A percentile compares a stretch with the other conserved stretches of the same genome.
Evolutionary conservation across 2,329 filamentous ascomycete genomes (phyloP).

Genomic region (Penicillium psychrosexuale): DNA sequence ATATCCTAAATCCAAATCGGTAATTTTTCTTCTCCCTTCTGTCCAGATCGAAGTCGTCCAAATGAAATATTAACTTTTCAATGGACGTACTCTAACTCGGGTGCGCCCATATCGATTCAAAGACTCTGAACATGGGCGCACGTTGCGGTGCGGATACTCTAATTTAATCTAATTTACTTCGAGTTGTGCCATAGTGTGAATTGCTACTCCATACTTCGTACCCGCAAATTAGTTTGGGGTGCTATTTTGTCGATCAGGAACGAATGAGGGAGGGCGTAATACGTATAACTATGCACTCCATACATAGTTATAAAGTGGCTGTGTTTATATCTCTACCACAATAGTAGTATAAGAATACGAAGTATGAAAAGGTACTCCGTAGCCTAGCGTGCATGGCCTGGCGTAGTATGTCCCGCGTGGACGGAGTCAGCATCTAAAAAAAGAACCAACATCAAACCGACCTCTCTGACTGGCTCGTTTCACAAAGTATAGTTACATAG

Average conservation of each 20-base stretch:
- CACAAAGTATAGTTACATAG: too few relatives aligned
- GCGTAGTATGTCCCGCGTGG: not conserved
- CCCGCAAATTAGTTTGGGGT: not conserved
- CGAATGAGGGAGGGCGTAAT: not conserved
- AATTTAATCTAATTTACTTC: not conserved
- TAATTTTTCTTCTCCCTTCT: not conserved
- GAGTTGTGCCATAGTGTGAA: too few relatives aligned
- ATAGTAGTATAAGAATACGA: too few relatives aligned
- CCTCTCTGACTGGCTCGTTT: constrained; percentile 10
- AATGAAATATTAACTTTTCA: not conserved
- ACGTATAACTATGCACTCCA: not conserved
- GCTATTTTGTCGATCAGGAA: not conserved
- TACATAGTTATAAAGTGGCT: too few relatives aligned
- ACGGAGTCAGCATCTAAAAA: constrained; percentile 15
- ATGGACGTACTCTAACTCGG: not conserved
- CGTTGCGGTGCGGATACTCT: not conserved
- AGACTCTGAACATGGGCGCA: not conserved
- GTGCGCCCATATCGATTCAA: not conserved
- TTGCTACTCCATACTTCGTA: not conserved
- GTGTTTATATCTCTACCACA: too few relatives aligned
- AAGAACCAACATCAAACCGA: constrained; percentile 20
- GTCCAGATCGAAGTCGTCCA: not conserved
- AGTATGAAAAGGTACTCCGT: not conserved
- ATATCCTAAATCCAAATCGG: too few relatives aligned
- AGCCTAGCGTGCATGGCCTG: constrained; percentile 2